Evolutionary conservation across 129 eudicot genomes (phyloP).

Genomic region (Gnaphalium uliginosum): DNA sequence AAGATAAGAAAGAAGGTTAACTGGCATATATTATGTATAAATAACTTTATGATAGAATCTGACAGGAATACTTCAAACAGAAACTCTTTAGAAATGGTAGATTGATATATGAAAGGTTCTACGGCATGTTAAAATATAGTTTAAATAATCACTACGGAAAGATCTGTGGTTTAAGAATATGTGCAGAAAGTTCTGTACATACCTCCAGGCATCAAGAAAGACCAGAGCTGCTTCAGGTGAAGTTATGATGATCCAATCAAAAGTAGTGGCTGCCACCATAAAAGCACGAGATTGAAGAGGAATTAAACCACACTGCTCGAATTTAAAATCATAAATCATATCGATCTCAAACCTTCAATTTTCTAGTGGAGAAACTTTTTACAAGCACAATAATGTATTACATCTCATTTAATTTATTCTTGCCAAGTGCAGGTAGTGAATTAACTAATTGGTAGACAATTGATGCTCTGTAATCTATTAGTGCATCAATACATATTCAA

Average conservation of each 20-base stretch:
- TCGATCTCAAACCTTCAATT: no score
- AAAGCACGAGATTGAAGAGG: constrained; percentile 9
- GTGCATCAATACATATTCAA: not conserved
- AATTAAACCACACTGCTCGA: constrained; percentile 10
- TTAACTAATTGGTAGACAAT: not conserved
- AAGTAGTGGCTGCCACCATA: constrained; percentile 55
- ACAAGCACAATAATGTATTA: not conserved
- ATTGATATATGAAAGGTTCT: constrained; percentile 11
- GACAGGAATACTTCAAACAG: not conserved
- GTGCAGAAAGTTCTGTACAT: constrained; percentile 13
- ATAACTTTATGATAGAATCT: not conserved
- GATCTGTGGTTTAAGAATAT: constrained; percentile 9
- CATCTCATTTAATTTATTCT: not conserved
- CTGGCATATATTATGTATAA: not conserved
- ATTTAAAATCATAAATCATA: not conserved
- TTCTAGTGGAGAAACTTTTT: not conserved
- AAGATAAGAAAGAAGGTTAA: not conserved
- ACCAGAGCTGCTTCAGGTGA: constrained; percentile 90
- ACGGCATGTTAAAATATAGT: not conserved
- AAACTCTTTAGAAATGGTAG: not conserved
- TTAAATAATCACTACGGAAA: not conserved
- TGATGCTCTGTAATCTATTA: not conserved
- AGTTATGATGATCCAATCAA: constrained; percentile 88
- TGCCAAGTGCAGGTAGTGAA: not conserved
- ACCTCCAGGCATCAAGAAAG: constrained; percentile 93